A percentile compares a stretch with the other conserved stretches of the same genome.
These are phyloP conservation scores for Krasilnikovozyma curviuscula DNA, from an alignment of 768 basidiomycete genomes.

Conservation along the genomic window DNA sequence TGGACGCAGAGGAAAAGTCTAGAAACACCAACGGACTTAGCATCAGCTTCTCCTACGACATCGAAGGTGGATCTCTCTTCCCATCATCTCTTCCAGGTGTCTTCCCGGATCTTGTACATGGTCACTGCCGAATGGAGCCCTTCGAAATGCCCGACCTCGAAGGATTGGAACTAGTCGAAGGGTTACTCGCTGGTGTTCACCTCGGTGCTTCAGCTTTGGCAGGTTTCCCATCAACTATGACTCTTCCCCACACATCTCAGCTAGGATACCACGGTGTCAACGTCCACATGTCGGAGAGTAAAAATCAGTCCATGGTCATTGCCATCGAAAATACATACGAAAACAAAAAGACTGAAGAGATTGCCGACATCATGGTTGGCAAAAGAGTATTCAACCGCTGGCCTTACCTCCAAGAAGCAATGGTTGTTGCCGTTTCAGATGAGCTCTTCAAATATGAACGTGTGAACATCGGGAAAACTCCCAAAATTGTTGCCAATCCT, in stretches of 20 bases:
- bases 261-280: conserved; percentile 79
- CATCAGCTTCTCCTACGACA: conserved; percentile 54
- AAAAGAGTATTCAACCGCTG: conserved; percentile 62
- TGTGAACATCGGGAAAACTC: conserved; percentile 24
- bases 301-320: conserved; percentile 85
- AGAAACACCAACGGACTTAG: conserved; percentile 60
- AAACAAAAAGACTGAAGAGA: conserved; percentile 39
- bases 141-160: conserved; percentile 74
- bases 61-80: conserved; percentile 45
- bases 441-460: conserved; percentile 63
- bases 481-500: conserved; percentile 40
- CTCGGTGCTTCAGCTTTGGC: conserved; percentile 72
- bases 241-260: conserved; percentile 54
- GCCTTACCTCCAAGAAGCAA: conserved; percentile 88
- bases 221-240: conserved; percentile 89
- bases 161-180: conserved; percentile 66
- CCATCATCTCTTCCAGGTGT: conserved; percentile 86
- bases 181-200: conserved; percentile 70
- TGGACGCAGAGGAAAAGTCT: conserved; percentile 51
- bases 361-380: conserved; percentile 58
- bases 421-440: conserved; percentile 72
- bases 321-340: conserved; percentile 48
- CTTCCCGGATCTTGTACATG: conserved; percentile 71
- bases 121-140: conserved; percentile 55
- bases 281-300: conserved; percentile 72